phyloP scores from a whole-genome alignment of 148 eudicot genomes.

The Chenopodium berlandieri region DNA sequence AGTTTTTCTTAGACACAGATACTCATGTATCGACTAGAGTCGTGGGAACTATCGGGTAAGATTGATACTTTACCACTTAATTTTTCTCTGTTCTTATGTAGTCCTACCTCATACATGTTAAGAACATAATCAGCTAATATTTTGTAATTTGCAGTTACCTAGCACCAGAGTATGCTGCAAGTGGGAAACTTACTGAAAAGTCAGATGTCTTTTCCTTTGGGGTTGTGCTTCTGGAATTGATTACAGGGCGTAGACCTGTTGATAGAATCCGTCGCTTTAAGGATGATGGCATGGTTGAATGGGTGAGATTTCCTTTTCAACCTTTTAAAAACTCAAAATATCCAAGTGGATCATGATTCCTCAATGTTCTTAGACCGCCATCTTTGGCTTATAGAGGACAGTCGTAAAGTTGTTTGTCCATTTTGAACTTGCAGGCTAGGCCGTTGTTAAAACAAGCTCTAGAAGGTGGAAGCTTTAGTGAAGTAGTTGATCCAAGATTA shows the following conservation, averaged over 20 bases:
- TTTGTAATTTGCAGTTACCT: constrained; percentile 45
- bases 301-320: constrained; percentile 33
- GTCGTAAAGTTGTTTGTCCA: neutral
- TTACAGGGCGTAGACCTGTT: constrained; percentile 56
- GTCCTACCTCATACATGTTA: neutral
- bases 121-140: neutral
- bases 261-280: constrained; percentile 24
- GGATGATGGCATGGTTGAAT: constrained; percentile 47
- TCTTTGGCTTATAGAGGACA: neutral
- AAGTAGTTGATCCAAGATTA: constrained; percentile 51
- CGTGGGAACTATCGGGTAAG: constrained; percentile 67
- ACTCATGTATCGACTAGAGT: constrained; percentile 65
- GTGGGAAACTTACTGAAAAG: constrained; percentile 53
- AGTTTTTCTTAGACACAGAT: constrained; percentile 42
- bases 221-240: constrained; percentile 57
- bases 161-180: constrained; percentile 58
- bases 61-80: neutral
- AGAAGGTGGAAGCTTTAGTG: constrained; percentile 34
- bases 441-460: constrained; percentile 50
- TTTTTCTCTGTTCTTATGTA: neutral
- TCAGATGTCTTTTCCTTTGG: constrained; percentile 62
- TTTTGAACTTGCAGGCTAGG: constrained; percentile 34
- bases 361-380: no score
- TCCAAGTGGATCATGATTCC: no score
- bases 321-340: no score